Percentiles rank a stretch among this genome's conserved stretches.
Conservation (phyloP, 2,329 filamentous ascomycete species). For the Penicillium paneum region DNA sequence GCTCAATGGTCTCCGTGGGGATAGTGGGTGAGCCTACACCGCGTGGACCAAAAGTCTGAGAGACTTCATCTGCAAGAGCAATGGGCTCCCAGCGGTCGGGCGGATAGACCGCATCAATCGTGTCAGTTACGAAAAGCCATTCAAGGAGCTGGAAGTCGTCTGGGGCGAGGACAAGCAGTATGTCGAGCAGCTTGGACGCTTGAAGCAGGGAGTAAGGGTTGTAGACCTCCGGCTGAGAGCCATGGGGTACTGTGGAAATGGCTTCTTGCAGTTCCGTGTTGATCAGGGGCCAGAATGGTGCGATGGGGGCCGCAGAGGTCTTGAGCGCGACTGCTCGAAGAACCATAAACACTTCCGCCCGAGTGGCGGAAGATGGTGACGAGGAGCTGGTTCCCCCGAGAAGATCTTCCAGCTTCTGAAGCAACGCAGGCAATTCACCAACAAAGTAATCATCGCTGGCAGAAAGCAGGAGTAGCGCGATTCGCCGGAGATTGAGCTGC, state of each 20-base stretch:
- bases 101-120: constrained; percentile 90
- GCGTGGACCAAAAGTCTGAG: constrained; percentile 65
- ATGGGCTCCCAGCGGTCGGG: constrained; percentile 65
- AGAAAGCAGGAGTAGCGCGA: constrained; percentile 75
- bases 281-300: constrained; percentile 83
- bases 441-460: constrained; percentile 76
- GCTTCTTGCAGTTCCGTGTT: constrained; percentile 81
- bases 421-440: constrained; percentile 66
- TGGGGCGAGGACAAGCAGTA: constrained; percentile 78
- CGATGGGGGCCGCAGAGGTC: constrained; percentile 73
- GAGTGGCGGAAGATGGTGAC: constrained; percentile 84
- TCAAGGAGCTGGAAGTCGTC: constrained; percentile 98
- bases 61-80: constrained; percentile 79
- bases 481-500: constrained; percentile 81
- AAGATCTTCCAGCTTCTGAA: constrained; percentile 84
- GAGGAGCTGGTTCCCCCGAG: constrained; percentile 79
- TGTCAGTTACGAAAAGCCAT: constrained; percentile 97
- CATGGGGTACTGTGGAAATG: constrained; percentile 68
- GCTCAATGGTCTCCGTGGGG: constrained; percentile 30
- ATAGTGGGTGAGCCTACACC: constrained; percentile 24
- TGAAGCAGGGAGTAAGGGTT: constrained; percentile 76
- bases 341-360: constrained; percentile 86
- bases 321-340: constrained; percentile 77
- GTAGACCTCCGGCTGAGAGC: constrained; percentile 71
- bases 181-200: constrained; percentile 88